phyloP scores from a whole-genome alignment of 2,329 filamentous ascomycete genomes.

The Nigrograna mackinnonii region DNA sequence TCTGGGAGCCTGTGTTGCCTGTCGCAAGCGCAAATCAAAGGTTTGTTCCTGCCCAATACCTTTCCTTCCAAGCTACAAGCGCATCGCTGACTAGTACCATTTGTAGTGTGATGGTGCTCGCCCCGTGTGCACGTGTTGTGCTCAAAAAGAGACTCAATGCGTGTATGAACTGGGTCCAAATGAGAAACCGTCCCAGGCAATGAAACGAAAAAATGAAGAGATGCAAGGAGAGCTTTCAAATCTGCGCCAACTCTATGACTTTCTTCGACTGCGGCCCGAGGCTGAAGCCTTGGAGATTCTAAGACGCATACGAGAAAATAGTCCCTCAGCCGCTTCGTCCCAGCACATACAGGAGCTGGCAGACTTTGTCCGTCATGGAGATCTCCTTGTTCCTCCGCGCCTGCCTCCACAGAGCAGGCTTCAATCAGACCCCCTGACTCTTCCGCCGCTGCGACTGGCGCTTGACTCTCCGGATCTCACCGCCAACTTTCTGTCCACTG shows the following conservation, averaged over 20 bases:
- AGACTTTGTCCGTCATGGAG: constrained; percentile 25
- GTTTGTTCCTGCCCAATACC: no score
- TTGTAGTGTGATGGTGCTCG: constrained; percentile 31
- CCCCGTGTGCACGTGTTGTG: constrained; percentile 33
- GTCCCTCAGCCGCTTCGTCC: constrained; percentile 14
- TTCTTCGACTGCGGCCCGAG: constrained; percentile 30
- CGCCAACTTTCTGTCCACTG: constrained; percentile 8
- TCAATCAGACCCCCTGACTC: constrained; percentile 17
- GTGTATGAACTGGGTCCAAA: constrained; percentile 38
- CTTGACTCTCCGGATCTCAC: constrained; percentile 21
- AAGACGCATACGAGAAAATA: constrained; percentile 24
- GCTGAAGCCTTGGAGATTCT: constrained; percentile 33
- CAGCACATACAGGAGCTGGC: constrained; percentile 31
- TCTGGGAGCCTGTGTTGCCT: constrained; percentile 38
- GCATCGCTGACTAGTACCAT: no score
- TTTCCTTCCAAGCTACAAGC: no score
- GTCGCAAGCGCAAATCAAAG: constrained; percentile 38
- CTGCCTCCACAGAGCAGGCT: constrained; percentile 2
- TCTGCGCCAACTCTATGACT: constrained; percentile 35
- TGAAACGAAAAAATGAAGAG: constrained; percentile 40
- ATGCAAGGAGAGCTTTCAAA: constrained; percentile 38
- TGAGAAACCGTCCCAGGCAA: constrained; percentile 38
- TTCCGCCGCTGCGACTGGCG: constrained; percentile 32
- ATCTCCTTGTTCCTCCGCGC: constrained; percentile 11
- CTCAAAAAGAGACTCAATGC: constrained; percentile 35